phyloP scores from a whole-genome alignment of 2,329 filamentous ascomycete genomes.

The Colletotrichum ledebouriae region DNA sequence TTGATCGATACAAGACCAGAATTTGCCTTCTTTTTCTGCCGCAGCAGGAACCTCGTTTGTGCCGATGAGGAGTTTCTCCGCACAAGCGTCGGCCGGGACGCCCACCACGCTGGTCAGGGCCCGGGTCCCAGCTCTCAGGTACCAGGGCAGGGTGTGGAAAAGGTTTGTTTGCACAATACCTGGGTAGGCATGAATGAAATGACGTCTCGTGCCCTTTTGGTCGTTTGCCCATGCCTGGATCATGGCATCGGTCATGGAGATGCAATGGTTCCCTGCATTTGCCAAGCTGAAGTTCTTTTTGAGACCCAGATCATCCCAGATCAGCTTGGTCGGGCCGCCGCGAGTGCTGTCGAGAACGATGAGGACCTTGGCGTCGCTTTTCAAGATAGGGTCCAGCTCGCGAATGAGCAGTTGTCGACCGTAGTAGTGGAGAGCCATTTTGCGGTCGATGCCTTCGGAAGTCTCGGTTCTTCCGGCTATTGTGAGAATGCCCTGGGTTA shows the following conservation, averaged over 20 bases:
- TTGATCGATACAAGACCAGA: constrained; percentile 48
- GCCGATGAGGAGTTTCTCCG: constrained; percentile 47
- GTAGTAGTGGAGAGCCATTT: constrained; percentile 62
- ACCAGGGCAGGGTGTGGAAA: constrained; percentile 49
- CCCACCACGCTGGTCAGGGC: constrained; percentile 44
- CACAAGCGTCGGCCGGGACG: constrained; percentile 48
- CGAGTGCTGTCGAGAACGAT: constrained; percentile 52
- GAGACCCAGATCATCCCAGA: constrained; percentile 57
- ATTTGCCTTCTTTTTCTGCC: constrained; percentile 43
- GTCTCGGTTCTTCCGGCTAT: constrained; percentile 55
- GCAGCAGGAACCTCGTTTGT: constrained; percentile 30
- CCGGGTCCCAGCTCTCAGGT: constrained; percentile 43
- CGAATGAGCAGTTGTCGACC: constrained; percentile 58
- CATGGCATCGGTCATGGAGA: constrained; percentile 56
- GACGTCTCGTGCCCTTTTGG: constrained; percentile 40
- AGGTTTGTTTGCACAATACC: constrained; percentile 55
- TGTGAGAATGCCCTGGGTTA: constrained; percentile 56
- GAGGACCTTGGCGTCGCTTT: constrained; percentile 54
- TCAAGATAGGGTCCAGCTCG: constrained; percentile 55
- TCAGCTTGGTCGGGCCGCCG: constrained; percentile 52
- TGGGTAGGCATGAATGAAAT: constrained; percentile 58
- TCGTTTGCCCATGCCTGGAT: constrained; percentile 50
- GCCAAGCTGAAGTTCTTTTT: constrained; percentile 50
- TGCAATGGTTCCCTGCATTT: constrained; percentile 53
- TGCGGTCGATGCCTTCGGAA: constrained; percentile 59